A percentile compares a stretch with the other conserved stretches of the same genome.
Conservation (phyloP, 495 filamentous ascomycete genomes). For the Tuber melanosporum region DNA sequence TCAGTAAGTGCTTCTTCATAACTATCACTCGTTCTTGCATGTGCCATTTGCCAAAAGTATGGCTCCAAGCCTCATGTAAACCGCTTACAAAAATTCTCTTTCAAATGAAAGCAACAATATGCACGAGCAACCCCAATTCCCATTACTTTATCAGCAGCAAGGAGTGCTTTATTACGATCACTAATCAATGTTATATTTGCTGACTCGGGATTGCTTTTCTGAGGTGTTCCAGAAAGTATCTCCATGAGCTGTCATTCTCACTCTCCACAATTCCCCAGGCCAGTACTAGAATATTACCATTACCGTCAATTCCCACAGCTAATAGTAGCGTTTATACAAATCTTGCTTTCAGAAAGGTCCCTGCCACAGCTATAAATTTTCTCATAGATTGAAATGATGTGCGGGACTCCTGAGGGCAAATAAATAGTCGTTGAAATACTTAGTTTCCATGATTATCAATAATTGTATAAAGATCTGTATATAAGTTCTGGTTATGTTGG, state of each 20-base stretch:
- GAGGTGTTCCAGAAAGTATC: slow-evolving; percentile 8
- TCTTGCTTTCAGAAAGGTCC: slow-evolving; percentile 17
- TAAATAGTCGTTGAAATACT: background rate
- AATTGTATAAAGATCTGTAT: background rate
- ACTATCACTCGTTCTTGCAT: background rate
- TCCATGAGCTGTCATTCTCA: slow-evolving; percentile 17
- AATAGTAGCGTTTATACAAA: slow-evolving; percentile 19
- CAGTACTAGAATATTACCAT: slow-evolving; percentile 13
- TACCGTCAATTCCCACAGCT: slow-evolving; percentile 19
- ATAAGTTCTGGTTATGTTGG: background rate
- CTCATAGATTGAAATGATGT: background rate
- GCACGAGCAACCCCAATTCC: background rate
- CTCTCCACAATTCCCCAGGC: slow-evolving; percentile 22
- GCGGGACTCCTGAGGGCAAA: background rate
- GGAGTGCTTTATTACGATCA: slow-evolving; percentile 4
- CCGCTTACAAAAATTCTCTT: background rate
- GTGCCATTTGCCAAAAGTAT: too few species aligned
- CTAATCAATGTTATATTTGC: slow-evolving; percentile 5
- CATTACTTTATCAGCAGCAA: slow-evolving; percentile 7
- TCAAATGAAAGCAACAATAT: slow-evolving; percentile 12
- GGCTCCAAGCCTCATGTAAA: too few species aligned
- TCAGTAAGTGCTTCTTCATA: background rate
- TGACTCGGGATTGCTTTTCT: too few species aligned
- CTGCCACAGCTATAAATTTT: background rate
- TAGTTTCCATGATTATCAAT: rapidly evolving